Base-by-base conservation (phyloP, 345 rosid species). In the Murraya paniculata region DNA sequence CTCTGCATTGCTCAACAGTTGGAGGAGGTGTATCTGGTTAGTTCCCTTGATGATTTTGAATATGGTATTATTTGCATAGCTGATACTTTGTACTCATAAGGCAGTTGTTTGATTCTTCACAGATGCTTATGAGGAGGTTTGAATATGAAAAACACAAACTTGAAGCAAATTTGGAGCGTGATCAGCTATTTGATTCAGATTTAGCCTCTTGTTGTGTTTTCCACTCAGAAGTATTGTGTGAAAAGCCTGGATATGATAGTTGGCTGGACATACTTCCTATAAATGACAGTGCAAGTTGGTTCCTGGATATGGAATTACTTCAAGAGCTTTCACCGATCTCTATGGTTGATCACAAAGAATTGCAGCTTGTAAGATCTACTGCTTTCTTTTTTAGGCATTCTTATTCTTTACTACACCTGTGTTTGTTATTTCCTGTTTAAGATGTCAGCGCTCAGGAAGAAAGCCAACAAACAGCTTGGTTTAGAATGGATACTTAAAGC, bases 11-110 rank as follows among this genome's bases (percentile, higher is more conserved):
- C 78, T 64, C 82, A 84, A 78, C 88, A 87, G 67, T 74, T 95
- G 79, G 89, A 87, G 84, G 93, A 91, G 76, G 90, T 95, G 78
- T 62, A 82, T 73, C 86, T 89, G 97, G 98, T 94, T 84, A 82
- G 83, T 72, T 36, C 30, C 57, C 25, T 73, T 78, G 72, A 36
- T 38, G 39, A 68, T 39, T 56, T 79, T 69, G 48, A 62, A 22
- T 64, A 66, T 24, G 9, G 72, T 21, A 53, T 61, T 77, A 71
- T 74, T 57, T 45, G 35, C 53, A 59, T 53, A 30, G 14, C 41
- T 68, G 33, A 74, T 71, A 18, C 53, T 71, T 31, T 60, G 68
- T 65, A 39, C 71, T 78, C 75, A 72, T 60, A 50, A 11, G 62
- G 48, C 22, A 27, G 81, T 28, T 59, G 70, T 81, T 82, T 84